phyloP scores from a whole-genome alignment of 2,329 filamentous ascomycete species.

The Aspergillus neotritici region DNA sequence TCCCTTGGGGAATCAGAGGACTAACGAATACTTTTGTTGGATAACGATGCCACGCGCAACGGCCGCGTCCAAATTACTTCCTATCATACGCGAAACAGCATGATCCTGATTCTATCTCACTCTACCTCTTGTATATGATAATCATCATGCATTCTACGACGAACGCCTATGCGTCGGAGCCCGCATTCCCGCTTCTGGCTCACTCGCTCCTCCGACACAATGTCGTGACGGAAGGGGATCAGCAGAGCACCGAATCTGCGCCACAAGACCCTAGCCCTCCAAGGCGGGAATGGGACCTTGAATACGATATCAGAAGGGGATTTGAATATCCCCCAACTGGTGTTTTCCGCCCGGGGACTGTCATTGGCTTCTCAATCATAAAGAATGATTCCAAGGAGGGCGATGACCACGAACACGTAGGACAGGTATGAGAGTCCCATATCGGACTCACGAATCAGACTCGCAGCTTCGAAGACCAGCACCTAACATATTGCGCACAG shows the following conservation, averaged over 20 bases:
- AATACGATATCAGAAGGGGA: constrained; percentile 18
- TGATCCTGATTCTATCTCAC: not conserved
- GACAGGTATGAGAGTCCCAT: constrained; percentile 21
- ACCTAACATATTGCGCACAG: constrained; percentile 10
- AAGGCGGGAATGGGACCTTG: constrained; percentile 21
- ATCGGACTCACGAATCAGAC: not conserved
- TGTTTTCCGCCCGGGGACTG: constrained; percentile 25
- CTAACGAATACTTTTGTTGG: too few relatives aligned
- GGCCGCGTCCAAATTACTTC: too few relatives aligned
- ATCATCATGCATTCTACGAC: constrained; percentile 12
- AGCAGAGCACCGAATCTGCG: not conserved
- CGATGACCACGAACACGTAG: constrained; percentile 24
- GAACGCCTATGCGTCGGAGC: constrained; percentile 24
- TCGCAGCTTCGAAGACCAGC: not conserved
- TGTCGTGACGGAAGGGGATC: not conserved
- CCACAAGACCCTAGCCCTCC: not conserved
- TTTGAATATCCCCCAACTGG: constrained; percentile 8
- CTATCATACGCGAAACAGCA: not conserved
- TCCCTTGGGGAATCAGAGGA: too few relatives aligned
- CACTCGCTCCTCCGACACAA: constrained; percentile 21
- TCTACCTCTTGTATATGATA: too few relatives aligned
- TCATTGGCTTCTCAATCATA: constrained; percentile 31
- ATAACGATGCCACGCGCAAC: too few relatives aligned
- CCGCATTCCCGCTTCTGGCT: constrained; percentile 29
- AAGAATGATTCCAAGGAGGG: constrained; percentile 17